These are phyloP conservation scores for Penicillium palitans DNA, from an alignment of 2,329 filamentous ascomycete species.

Conservation along the genomic window DNA sequence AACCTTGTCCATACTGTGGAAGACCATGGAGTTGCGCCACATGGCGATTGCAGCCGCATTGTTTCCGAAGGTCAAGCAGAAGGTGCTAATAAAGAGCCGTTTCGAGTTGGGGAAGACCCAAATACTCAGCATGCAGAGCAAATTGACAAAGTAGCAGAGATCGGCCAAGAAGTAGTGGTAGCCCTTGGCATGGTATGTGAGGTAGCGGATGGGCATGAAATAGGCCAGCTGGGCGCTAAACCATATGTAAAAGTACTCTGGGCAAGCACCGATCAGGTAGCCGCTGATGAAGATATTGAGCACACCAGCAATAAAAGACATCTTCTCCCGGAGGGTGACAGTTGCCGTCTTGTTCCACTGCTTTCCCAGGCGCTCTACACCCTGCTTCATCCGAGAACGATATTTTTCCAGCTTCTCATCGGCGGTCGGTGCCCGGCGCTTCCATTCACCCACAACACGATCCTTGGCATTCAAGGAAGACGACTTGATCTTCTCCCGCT, in stretches of 20 bases:
- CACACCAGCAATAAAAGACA: conserved; percentile 93
- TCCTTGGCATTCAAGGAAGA: conserved; percentile 78
- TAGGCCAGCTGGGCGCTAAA: conserved; percentile 85
- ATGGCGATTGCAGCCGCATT: conserved; percentile 97
- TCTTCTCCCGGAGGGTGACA: conserved; percentile 87
- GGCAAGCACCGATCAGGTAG: conserved; percentile 83
- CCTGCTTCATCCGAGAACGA: conserved; percentile 78
- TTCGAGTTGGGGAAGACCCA: conserved; percentile 92
- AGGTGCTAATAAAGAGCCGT: conserved; percentile 85
- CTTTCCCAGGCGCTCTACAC: conserved; percentile 80
- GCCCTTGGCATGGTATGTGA: conserved; percentile 84
- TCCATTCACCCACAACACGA: conserved; percentile 90
- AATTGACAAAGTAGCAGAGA: conserved; percentile 97
- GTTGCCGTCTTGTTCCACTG: conserved; percentile 88
- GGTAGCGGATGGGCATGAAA: conserved; percentile 95
- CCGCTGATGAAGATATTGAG: conserved; percentile 97
- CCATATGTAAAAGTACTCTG: conserved; percentile 88
- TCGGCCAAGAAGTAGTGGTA: conserved; percentile 98
- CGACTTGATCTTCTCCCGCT: conserved; percentile 75
- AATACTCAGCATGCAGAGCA: conserved; percentile 75
- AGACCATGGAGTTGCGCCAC: conserved; percentile 98
- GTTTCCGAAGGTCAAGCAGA: conserved; percentile 91
- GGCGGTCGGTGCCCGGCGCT: conserved; percentile 77
- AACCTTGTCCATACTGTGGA: conserved; percentile 98
- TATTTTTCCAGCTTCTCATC: conserved; percentile 94